A percentile compares a stretch with the other conserved stretches of the same genome.
Evolutionary conservation across 495 filamentous ascomycete species (phyloP).

Genomic region (Annulohypoxylon stygium): DNA sequence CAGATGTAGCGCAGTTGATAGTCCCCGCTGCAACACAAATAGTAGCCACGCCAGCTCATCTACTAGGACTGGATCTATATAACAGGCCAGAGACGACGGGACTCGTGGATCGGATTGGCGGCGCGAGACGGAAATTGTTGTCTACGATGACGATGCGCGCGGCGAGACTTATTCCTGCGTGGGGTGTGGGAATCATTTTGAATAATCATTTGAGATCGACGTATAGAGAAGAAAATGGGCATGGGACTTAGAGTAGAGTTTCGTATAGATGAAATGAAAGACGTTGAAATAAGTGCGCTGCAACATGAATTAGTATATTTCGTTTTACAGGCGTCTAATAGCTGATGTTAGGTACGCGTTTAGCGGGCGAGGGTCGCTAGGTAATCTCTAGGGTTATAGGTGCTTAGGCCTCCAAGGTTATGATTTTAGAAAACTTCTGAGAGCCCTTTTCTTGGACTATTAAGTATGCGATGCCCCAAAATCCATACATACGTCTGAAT

Average conservation of each 20-base stretch:
- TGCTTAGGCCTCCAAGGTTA: no score
- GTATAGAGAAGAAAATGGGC: background rate
- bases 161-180: background rate
- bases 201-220: background rate
- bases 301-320: background rate
- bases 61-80: background rate
- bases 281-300: background rate
- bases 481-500: no score
- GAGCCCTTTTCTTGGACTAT: no score
- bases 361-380: no score
- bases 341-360: no score
- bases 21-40: background rate
- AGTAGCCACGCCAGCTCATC: background rate
- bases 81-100: background rate
- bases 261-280: background rate
- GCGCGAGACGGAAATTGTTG: background rate
- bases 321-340: no score
- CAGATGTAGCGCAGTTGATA: background rate
- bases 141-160: conserved; percentile 1
- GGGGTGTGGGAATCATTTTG: background rate
- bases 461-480: no score
- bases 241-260: background rate
- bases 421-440: no score
- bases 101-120: background rate
- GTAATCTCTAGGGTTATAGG: no score